Evolutionary conservation across 352 stramenopile species (phyloP), one percentile per base, ranked within the genome.

Genomic region (Pythium rishiriense): DNA sequence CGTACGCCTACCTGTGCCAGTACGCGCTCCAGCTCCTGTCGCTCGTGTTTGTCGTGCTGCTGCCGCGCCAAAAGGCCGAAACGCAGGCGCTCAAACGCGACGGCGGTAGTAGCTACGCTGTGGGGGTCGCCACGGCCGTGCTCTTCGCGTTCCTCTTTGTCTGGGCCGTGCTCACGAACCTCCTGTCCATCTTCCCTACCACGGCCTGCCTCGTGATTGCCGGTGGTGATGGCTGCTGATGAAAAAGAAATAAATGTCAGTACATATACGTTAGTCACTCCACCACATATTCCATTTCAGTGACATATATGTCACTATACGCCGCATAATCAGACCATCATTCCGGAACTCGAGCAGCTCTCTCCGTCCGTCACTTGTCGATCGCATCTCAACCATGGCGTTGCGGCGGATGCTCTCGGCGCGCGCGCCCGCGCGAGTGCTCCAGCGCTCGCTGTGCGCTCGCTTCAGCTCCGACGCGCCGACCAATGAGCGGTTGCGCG

Each of bases 1-100:
- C 72, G 41, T 73, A 68, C 48, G 60, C 60, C 24, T 75, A 73
- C 50, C 24, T 74, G 29, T 64, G 67, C 49, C 19, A 50, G 50
- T 79, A 79, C 62, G 59, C 39, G 12, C 49, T 67, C 33, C 66
- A 74, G 24, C 31, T 76, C 35, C 51, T 69, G 2, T 64, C 63
- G 39, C 48, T 79, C 14, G 69, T 69, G 21, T 79, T 72, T 50
- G 45, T 79, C 4, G 4, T 73, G 9, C 45, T 76, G 3, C 25
- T 79, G 25, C 68, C 72, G 3, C 60, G 57, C 7, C 72, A 79
- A 31, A 79, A 79, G 60, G 68, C 54, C 17, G 62, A 76, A 25
- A 68, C 64, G 3, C 68, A 71, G 33, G 45, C 62, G 14, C 46
- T 79, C 33, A 74, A 79, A 68, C 68, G 64, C 39, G 51, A 49